These are phyloP conservation scores for Zygnema circumcarinatum DNA, from an alignment of 139 green algal species.

Conservation along the genomic window DNA sequence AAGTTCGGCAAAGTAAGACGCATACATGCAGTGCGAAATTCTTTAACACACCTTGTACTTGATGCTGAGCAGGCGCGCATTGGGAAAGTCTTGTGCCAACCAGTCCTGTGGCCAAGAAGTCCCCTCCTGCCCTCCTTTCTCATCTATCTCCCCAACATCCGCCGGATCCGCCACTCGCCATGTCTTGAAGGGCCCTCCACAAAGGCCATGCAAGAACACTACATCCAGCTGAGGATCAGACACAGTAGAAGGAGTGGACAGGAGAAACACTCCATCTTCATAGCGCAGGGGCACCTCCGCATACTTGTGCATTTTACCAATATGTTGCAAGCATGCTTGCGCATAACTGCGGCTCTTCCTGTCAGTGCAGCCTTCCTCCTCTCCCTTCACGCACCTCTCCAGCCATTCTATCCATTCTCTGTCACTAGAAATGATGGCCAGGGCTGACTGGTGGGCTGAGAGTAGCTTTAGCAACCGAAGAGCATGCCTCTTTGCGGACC, in stretches of 20 bases:
- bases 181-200: slow-evolving; percentile 64
- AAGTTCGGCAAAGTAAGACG: too few relatives aligned
- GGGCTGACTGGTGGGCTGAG: slow-evolving; percentile 23
- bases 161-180: slow-evolving; percentile 51
- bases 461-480: slow-evolving; percentile 22
- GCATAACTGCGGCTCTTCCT: slow-evolving; percentile 3
- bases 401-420: slow-evolving; percentile 13
- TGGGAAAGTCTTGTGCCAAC: slow-evolving; percentile 57
- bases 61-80: slow-evolving; percentile 51
- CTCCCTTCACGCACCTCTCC: slow-evolving; percentile 3
- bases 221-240: slow-evolving; percentile 55
- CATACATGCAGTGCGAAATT: too few relatives aligned
- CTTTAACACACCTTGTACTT: slow-evolving; percentile 64
- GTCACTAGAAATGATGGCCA: slow-evolving; percentile 7
- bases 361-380: background rate
- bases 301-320: background rate
- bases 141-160: background rate
- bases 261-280: slow-evolving; percentile 39
- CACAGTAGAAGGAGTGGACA: slow-evolving; percentile 21
- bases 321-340: background rate
- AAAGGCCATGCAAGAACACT: slow-evolving; percentile 66
- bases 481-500: slow-evolving; percentile 27
- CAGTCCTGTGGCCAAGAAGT: slow-evolving; percentile 60
- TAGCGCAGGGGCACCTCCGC: background rate
- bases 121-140: background rate